Evolutionary conservation across 2,329 filamentous ascomycete genomes (phyloP).

Genomic region (Neopestalotiopsis rosae): DNA sequence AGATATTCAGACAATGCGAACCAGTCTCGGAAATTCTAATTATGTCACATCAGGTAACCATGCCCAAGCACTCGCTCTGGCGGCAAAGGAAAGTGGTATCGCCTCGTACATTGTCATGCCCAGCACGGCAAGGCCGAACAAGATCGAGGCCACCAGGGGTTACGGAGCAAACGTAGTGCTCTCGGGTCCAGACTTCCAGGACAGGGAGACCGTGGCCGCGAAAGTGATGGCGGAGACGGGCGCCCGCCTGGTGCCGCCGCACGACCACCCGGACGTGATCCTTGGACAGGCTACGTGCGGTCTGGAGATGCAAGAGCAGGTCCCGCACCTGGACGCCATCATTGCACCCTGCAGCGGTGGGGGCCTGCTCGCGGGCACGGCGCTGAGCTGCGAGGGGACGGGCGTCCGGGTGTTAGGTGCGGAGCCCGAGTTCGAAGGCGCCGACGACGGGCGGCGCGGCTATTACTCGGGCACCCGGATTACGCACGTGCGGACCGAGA

Average conservation of each 20-base stretch:
- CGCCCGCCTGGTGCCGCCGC: conserved; percentile 83
- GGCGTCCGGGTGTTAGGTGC: conserved; percentile 81
- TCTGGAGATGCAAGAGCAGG: conserved; percentile 80
- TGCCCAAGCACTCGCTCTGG: conserved; percentile 88
- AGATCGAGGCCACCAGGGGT: conserved; percentile 80
- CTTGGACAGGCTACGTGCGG: conserved; percentile 90
- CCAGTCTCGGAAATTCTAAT: not conserved
- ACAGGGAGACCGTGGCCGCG: conserved; percentile 78
- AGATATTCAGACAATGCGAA: not conserved
- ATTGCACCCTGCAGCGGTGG: conserved; percentile 87
- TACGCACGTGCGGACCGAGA: conserved; percentile 72
- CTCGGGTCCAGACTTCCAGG: conserved; percentile 77
- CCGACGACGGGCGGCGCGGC: conserved; percentile 79
- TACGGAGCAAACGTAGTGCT: conserved; percentile 82
- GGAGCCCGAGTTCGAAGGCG: conserved; percentile 82
- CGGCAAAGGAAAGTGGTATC: conserved; percentile 75
- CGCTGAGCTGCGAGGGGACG: conserved; percentile 75
- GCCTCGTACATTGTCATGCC: conserved; percentile 94
- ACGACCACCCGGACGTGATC: conserved; percentile 90
- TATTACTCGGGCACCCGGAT: conserved; percentile 69
- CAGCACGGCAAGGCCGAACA: conserved; percentile 76
- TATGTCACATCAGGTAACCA: conserved; percentile 73
- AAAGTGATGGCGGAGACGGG: conserved; percentile 73
- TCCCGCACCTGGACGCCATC: conserved; percentile 68
- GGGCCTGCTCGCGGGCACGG: conserved; percentile 83